These are phyloP conservation scores for Salix udensis DNA, from an alignment of 345 rosid species.

Conservation along the genomic window DNA sequence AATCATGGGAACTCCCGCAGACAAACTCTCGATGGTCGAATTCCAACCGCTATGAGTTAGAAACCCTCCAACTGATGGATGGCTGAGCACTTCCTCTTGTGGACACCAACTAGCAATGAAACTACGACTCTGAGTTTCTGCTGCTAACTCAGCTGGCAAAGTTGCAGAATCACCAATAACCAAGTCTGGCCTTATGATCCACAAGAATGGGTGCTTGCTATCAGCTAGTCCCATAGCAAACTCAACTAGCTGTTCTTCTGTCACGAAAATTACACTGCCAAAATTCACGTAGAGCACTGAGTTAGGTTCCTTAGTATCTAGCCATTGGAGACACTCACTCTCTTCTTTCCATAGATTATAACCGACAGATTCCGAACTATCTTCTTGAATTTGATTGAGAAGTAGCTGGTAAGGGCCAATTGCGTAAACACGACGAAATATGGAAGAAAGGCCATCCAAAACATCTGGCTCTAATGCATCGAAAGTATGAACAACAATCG, in stretches of 20 bases:
- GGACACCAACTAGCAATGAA: not conserved
- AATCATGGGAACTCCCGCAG: not conserved
- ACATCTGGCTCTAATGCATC: constrained; percentile 3
- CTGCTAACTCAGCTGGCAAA: not conserved
- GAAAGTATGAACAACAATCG: constrained; percentile 2
- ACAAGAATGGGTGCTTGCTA: not conserved
- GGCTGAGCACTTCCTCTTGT: constrained; percentile 2
- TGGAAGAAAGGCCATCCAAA: constrained; percentile 2
- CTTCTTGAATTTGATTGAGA: not conserved
- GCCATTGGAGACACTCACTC: constrained; percentile 1
- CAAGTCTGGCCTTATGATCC: constrained; percentile 11
- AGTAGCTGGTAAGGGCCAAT: not conserved
- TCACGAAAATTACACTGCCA: not conserved
- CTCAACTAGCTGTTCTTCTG: not conserved
- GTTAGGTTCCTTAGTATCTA: not conserved
- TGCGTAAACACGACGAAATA: not conserved
- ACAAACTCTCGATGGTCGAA: not conserved
- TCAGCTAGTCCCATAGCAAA: constrained; percentile 6
- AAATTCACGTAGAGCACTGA: constrained; percentile 5
- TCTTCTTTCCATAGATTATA: constrained; percentile 8
- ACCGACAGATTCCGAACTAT: not conserved
- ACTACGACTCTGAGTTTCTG: not conserved
- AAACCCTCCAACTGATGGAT: not conserved
- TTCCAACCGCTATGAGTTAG: not conserved
- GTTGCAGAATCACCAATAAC: not conserved